Percentiles rank a stretch among this genome's conserved stretches.
Evolutionary conservation across 2,329 filamentous ascomycete species (phyloP).

Genomic region (Ceratocystis ficicola): DNA sequence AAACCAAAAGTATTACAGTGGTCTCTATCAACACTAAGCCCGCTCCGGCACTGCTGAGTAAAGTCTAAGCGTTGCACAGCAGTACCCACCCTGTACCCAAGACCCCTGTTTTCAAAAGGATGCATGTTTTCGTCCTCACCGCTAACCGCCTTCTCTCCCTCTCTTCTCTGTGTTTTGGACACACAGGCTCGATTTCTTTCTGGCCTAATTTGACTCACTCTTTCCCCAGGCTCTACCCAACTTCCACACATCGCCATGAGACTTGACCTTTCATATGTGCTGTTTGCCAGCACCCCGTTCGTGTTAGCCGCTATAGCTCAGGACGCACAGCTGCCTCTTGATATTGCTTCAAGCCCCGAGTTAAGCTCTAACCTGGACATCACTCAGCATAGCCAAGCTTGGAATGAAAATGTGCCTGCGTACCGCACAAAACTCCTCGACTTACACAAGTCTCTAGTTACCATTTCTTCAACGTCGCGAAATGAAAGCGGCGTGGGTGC

Average conservation of each 20-base stretch:
- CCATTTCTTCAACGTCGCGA: conserved; percentile 22
- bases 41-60: no score
- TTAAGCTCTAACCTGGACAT: neutral
- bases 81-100: no score
- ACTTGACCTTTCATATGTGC: neutral
- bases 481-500: conserved; percentile 41
- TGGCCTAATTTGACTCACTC: neutral
- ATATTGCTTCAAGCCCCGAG: neutral
- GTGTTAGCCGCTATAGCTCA: neutral
- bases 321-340: neutral
- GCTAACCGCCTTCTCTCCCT: no score
- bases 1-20: no score
- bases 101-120: no score
- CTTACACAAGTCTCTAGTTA: conserved; percentile 20
- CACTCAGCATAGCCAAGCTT: neutral
- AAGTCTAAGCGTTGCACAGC: no score
- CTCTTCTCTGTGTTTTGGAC: no score
- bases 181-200: neutral
- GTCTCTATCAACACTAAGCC: no score
- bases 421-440: conserved; percentile 16
- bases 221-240: neutral
- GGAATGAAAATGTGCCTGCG: conserved; percentile 1
- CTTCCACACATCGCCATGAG: neutral
- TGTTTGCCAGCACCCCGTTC: neutral
- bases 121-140: no score